A percentile compares a stretch with the other conserved stretches of the same genome.
Conservation (phyloP, 2,329 filamentous ascomycete genomes). For the Claviceps sp. region DNA sequence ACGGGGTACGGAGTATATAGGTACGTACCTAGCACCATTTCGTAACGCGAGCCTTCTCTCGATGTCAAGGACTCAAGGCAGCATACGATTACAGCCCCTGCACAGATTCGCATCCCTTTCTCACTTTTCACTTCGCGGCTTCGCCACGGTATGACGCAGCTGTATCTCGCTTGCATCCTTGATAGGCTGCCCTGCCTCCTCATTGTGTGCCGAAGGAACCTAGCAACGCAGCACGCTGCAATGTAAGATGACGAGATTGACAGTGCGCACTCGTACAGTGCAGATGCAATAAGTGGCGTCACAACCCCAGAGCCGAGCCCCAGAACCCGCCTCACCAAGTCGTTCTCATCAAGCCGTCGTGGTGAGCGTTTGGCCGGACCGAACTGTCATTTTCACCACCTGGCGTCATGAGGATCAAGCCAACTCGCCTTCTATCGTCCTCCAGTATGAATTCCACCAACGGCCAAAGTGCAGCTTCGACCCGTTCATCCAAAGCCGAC, state of each 20-base stretch:
- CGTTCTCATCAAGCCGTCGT: background rate
- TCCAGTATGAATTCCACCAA: constrained; percentile 12
- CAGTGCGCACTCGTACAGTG: constrained; percentile 1
- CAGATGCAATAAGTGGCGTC: constrained; percentile 4
- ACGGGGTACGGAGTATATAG: no score
- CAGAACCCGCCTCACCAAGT: constrained; percentile 1
- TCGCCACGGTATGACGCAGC: background rate
- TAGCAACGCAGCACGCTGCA: background rate
- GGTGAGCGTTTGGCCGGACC: constrained; percentile 6
- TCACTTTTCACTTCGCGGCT: no score
- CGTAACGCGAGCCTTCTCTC: no score
- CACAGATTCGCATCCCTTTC: no score
- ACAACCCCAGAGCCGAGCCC: background rate
- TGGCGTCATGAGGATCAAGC: constrained; percentile 42
- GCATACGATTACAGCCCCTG: no score
- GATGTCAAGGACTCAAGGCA: no score
- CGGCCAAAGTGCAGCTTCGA: constrained; percentile 29
- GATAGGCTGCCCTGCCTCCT: background rate
- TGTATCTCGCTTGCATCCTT: background rate
- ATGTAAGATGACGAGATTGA: background rate
- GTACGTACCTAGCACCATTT: no score
- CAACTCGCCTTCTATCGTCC: constrained; percentile 36
- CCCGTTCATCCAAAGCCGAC: constrained; percentile 29
- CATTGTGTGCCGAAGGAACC: background rate
- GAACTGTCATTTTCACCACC: constrained; percentile 4